These are phyloP conservation scores for Beauveria australis DNA, from an alignment of 2,329 filamentous ascomycete species.

Conservation along the genomic window DNA sequence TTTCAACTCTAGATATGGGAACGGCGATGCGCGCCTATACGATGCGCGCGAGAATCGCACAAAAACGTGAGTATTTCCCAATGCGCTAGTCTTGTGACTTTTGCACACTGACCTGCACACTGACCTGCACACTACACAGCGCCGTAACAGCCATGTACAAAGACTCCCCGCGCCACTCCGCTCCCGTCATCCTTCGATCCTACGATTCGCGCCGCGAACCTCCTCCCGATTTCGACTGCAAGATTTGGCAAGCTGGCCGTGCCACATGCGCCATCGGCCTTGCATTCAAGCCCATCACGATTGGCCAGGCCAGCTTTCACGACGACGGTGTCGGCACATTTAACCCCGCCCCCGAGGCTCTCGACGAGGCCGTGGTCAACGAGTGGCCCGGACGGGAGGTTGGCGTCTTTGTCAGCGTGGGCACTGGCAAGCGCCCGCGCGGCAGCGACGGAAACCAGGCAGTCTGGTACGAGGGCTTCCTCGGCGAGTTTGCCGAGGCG, in stretches of 20 bases:
- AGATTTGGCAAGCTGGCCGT: conserved; percentile 92
- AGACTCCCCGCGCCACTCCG: conserved; percentile 61
- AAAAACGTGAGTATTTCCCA: conserved; percentile 61
- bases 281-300: conserved; percentile 91
- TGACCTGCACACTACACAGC: conserved; percentile 35
- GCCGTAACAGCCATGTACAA: conserved; percentile 88
- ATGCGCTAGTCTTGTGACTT: not conserved
- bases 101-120: too few species aligned
- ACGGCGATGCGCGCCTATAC: conserved; percentile 81
- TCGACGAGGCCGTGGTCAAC: conserved; percentile 86
- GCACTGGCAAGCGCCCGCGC: conserved; percentile 76
- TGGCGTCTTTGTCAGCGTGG: conserved; percentile 85
- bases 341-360: conserved; percentile 75
- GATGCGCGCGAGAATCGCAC: conserved; percentile 78
- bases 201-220: conserved; percentile 94
- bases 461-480: conserved; percentile 88
- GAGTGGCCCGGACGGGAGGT: conserved; percentile 94
- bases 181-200: conserved; percentile 72
- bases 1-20: conserved; percentile 57
- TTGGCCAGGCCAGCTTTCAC: conserved; percentile 88
- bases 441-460: conserved; percentile 60
- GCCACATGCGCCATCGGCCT: conserved; percentile 88
- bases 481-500: conserved; percentile 89
- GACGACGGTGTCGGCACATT: conserved; percentile 89
- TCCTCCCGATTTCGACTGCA: conserved; percentile 84